These are phyloP conservation scores for Blastobotrys illinoisensis DNA, from an alignment of 1,139 yeast species.

Conservation along the genomic window DNA sequence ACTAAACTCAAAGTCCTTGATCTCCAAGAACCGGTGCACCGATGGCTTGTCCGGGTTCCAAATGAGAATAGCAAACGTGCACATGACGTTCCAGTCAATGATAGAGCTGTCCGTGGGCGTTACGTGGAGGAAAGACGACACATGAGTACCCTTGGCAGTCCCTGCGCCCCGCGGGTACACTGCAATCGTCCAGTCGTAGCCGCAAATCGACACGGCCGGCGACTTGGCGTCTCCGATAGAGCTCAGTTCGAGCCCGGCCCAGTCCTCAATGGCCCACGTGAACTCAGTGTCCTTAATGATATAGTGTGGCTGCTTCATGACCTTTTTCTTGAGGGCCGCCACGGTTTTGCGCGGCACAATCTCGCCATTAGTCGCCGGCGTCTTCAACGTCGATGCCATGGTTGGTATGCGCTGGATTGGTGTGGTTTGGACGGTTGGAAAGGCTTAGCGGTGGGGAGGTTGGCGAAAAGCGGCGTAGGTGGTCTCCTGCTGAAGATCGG, in stretches of 20 bases:
- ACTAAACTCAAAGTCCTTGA: constrained; percentile 10
- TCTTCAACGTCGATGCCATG: neutral
- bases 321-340: neutral
- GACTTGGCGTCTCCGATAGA: constrained; percentile 10
- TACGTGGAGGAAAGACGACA: constrained; percentile 8
- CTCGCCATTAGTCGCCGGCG: neutral
- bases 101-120: constrained; percentile 3
- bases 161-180: constrained; percentile 11
- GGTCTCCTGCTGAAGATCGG: neutral
- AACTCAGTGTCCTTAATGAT: constrained; percentile 7
- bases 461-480: neutral
- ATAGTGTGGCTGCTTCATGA: neutral
- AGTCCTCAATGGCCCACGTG: constrained; percentile 10
- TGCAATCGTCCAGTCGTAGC: constrained; percentile 8
- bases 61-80: constrained; percentile 9
- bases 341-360: neutral
- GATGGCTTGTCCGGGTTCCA: constrained; percentile 9
- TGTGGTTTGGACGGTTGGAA: neutral
- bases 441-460: neutral
- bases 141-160: constrained; percentile 7
- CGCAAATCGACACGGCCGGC: constrained; percentile 9
- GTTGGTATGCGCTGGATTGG: neutral
- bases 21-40: constrained; percentile 7
- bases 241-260: constrained; percentile 7
- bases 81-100: constrained; percentile 8